Evolutionary conservation across 2,329 filamentous ascomycete species (phyloP), one percentile per base, ranked within the genome.

Genomic region (Trichoderma sp.): DNA sequence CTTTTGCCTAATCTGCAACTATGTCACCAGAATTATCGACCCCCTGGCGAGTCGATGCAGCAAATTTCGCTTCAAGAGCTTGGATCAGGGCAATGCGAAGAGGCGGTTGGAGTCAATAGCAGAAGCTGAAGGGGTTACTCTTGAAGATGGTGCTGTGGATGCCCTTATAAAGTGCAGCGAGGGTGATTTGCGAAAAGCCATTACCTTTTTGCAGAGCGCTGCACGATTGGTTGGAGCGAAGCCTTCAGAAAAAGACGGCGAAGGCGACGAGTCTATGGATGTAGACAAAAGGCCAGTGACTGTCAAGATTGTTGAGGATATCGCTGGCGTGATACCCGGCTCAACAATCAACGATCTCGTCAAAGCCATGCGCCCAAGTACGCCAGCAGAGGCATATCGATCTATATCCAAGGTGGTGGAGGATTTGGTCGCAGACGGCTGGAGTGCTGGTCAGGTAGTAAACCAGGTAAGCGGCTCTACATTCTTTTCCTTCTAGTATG

Each of bases 1-100:
- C 16, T 99, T 99, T 81, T 98, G 96, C 78, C 85, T 99, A 53
- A 95, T 98, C 70, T 99, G 96, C 83, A 99, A 99, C 82, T 99
- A 99, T 76, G 96, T 99, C 57, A 98, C 96, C 4, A 87, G 96
- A 70, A 99, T 99, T 78, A 99, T 99, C 76, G 96, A 99, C 78
- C 96, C 96, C 7, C 83, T 99, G 27, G 96, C 96, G 1, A 94
- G 90, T 79, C 88, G 96, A 75, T 99, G 96, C 83, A 94, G 90
- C 81, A 99, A 99, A 81, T 99, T 99, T 79, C 87, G 96, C 37
- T 99, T 99, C 87, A 99, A 99, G 88, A 93, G 92, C 72, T 83
- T 99, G 72, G 95, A 97, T 78, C 91, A 94, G 75, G 88, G 88
- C 8, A 96, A 96, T 77, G 93, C 96, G 8, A 90, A 89, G 74